These are phyloP conservation scores for Yarrowia hollandica DNA, from an alignment of 805 yeast species.

Conservation along the genomic window DNA sequence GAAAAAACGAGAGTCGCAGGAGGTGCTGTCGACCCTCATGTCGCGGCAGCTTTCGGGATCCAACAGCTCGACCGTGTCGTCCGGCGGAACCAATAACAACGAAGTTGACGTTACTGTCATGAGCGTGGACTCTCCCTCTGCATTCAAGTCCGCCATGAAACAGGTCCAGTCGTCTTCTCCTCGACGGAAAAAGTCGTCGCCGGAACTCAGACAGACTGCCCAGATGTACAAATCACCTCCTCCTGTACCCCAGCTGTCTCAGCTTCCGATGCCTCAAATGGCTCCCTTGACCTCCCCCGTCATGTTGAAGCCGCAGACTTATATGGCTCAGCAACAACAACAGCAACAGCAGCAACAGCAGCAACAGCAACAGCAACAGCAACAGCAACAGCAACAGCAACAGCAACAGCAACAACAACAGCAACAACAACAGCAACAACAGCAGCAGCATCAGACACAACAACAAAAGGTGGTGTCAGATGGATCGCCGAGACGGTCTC, in stretches of 20 bases:
- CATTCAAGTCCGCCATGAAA: slow-evolving; percentile 27
- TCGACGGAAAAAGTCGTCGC: slow-evolving; percentile 10
- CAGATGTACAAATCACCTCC: slow-evolving; percentile 26
- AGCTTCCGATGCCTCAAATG: slow-evolving; percentile 21
- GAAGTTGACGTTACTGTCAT: slow-evolving; percentile 21
- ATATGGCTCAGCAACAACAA: no score
- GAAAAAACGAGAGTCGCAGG: slow-evolving; percentile 19
- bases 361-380: neutral
- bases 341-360: slow-evolving; percentile 3
- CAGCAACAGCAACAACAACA: neutral
- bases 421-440: neutral
- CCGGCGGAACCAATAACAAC: no score
- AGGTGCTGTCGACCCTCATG: slow-evolving; percentile 21
- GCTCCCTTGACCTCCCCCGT: neutral
- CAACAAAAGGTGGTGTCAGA: no score
- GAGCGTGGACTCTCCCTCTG: slow-evolving; percentile 29
- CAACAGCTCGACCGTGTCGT: neutral
- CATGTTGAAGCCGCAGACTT: neutral
- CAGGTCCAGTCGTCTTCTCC: slow-evolving; percentile 29
- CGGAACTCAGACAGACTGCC: slow-evolving; percentile 6
- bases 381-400: neutral
- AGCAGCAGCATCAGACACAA: neutral
- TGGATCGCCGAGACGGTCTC: neutral
- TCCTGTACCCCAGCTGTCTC: slow-evolving; percentile 1
- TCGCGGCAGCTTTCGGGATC: slow-evolving; percentile 14